Evolutionary conservation across 306 rosid genomes (phyloP), one percentile per base, ranked within the genome.

Genomic region (Albizia julibrissin): DNA sequence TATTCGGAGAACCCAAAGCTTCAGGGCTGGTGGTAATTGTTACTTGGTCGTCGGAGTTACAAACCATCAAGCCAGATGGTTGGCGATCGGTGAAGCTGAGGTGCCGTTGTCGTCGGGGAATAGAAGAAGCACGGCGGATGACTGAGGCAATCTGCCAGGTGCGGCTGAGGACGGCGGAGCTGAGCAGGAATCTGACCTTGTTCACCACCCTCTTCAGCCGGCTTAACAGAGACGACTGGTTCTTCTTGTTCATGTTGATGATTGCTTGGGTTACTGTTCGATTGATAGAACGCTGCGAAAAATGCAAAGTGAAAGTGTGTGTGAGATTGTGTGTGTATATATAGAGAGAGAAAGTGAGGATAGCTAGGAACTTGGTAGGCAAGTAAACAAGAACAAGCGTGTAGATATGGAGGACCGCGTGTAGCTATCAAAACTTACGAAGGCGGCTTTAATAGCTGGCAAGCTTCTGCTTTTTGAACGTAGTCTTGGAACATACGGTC

Each of bases 1-100:
- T 43, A 10, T 4, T 72, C 65, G 83, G 2, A 66, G 79, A 26
- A 61, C 10, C 49, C 11, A 88, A 88, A 19, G 29, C 82, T 44
- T 82, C 89, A 1, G 87, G 90, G 22, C 33, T 91, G 52, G 18
- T 47, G 0, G 40, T 64, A 27, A 6, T 58, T 21, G 27, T 61
- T 21, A 37, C 83, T 50, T 5, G 58, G 58, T 50, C n/a, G 0
- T 83, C 84, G 0, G 84, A 44, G 34, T 61, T 11, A 43, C 86
- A 88, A 0, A 77, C 70, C 46, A 65, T 79, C 74, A 93, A 84
- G 0, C 99, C 98, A 0, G 88, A 6, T 14, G 58, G 85, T 11
- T 5, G 44, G 3, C 89, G 76, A 40, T 91, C 96, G 42, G 79
- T 84, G 87, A 89, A 90, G 86, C 96, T 92, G 87, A 91, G 89